phyloP scores from a whole-genome alignment of 164 flowering plant genomes.

The Platanus orientalis region DNA sequence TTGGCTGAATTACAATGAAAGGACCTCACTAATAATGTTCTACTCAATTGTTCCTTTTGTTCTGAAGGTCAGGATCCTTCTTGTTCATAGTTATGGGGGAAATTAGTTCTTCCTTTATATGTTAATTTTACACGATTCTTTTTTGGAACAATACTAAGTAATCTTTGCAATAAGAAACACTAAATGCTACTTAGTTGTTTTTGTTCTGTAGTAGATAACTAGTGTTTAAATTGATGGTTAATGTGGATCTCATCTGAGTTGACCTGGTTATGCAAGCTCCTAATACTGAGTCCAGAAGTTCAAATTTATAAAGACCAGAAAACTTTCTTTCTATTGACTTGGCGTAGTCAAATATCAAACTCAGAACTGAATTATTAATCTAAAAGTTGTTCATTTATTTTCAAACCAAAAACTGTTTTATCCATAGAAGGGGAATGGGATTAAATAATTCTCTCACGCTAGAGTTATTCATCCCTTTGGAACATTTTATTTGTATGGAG shows the following conservation, averaged over 20 bases:
- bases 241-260: neutral
- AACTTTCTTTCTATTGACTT: too few species aligned
- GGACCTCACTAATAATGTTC: slow-evolving; percentile 27
- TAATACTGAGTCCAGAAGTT: neutral
- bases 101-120: neutral
- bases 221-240: too few species aligned
- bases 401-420: too few species aligned
- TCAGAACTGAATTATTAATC: too few species aligned
- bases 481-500: too few species aligned
- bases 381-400: too few species aligned
- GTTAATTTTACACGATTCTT: neutral
- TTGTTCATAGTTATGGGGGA: neutral
- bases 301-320: neutral
- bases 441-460: too few species aligned
- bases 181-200: neutral
- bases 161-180: neutral
- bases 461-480: too few species aligned
- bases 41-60: slow-evolving; percentile 51
- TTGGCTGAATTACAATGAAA: neutral
- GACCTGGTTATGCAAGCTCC: neutral
- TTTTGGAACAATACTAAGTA: neutral
- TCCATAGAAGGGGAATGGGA: too few species aligned
- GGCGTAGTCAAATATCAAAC: too few species aligned
- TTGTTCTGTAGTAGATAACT: too few species aligned
- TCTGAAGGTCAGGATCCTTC: slow-evolving; percentile 48